A percentile compares a stretch with the other conserved stretches of the same genome.
Evolutionary conservation across 495 filamentous ascomycete genomes (phyloP).

Genomic region (Cenococcum geophilum): DNA sequence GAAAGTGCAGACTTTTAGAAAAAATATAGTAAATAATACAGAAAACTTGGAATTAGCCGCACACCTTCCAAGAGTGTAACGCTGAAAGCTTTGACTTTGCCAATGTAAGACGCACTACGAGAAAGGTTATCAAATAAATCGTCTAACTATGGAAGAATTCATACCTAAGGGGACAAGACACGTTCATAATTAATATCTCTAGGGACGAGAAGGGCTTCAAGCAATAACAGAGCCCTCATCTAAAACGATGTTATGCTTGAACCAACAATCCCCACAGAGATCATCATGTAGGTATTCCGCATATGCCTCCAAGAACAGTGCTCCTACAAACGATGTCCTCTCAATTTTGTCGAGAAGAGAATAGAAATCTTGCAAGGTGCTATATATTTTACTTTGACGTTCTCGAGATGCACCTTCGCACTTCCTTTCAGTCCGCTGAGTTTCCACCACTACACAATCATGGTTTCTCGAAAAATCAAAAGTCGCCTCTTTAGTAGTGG

Average conservation of each 20-base stretch:
- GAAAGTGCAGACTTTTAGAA: too few relatives aligned
- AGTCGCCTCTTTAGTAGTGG: background rate
- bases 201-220: background rate
- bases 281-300: conserved; percentile 21
- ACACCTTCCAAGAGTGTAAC: too few relatives aligned
- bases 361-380: conserved; percentile 24
- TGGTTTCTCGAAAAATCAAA: background rate
- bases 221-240: background rate
- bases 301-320: conserved; percentile 24
- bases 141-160: too few relatives aligned
- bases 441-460: too few relatives aligned
- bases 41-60: too few relatives aligned
- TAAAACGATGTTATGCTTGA: conserved; percentile 3
- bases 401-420: background rate
- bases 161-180: too few relatives aligned
- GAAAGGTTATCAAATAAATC: too few relatives aligned
- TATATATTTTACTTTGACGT: conserved; percentile 8
- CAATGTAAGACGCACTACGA: too few relatives aligned
- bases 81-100: too few relatives aligned
- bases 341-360: conserved; percentile 23
- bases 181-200: too few relatives aligned
- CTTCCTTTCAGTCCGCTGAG: too few relatives aligned
- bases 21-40: too few relatives aligned
- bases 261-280: conserved; percentile 24
- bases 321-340: conserved; percentile 15